Conservation (phyloP, 352 stramenopile species). For the Ophiocytium majus region DNA sequence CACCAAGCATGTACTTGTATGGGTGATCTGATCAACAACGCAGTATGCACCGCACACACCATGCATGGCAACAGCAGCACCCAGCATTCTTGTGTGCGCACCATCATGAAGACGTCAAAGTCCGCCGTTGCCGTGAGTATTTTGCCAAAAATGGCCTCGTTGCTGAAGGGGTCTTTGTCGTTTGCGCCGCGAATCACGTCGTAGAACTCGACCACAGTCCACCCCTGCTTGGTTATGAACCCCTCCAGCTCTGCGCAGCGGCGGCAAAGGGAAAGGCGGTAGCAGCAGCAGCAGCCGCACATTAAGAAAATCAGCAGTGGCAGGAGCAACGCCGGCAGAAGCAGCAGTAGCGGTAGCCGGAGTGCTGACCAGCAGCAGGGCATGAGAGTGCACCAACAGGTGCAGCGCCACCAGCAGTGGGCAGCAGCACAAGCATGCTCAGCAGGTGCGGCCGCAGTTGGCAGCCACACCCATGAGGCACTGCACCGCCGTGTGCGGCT, state of each 20-base stretch:
- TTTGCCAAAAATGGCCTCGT: slow-evolving; percentile 55
- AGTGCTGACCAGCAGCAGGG: no score
- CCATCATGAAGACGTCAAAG: slow-evolving; percentile 57
- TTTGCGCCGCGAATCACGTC: slow-evolving; percentile 26
- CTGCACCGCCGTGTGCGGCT: no score
- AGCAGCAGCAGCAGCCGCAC: no score
- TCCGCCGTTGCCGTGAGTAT: slow-evolving; percentile 56
- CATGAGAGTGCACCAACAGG: no score
- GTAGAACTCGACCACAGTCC: slow-evolving; percentile 45
- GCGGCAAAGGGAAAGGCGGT: neutral
- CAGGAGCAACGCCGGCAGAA: no score
- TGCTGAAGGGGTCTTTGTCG: slow-evolving; percentile 47
- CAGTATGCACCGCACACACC: neutral
- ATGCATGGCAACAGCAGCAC: neutral
- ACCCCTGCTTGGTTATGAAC: slow-evolving; percentile 43
- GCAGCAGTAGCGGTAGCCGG: no score
- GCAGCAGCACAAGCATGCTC: no score
- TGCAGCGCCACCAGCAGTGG: no score
- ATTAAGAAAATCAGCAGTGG: no score
- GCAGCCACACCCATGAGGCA: no score
- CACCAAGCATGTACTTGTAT: slow-evolving; percentile 2
- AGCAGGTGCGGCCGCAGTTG: no score
- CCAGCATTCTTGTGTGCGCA: neutral
- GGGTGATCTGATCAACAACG: neutral
- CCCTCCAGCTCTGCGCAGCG: slow-evolving; percentile 21